These are phyloP conservation scores for Suhomyces maxii DNA, from an alignment of 1,139 yeast genomes.

Conservation along the genomic window DNA sequence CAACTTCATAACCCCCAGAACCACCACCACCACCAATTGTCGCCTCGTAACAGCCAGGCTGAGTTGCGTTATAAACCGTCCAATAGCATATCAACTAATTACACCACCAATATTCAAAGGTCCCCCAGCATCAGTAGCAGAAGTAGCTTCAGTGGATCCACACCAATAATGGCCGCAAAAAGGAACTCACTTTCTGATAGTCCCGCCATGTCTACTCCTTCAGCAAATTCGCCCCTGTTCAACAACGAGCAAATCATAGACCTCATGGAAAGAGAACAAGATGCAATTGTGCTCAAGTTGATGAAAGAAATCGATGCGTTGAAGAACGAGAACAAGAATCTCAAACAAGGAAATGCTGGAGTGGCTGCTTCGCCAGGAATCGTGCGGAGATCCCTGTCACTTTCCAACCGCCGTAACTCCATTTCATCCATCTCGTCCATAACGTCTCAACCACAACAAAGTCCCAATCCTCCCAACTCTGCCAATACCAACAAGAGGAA, in stretches of 20 bases:
- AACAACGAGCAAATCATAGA: conserved; percentile 51
- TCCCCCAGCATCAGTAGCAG: conserved; percentile 15
- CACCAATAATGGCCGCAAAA: conserved; percentile 10
- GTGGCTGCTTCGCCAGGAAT: neutral
- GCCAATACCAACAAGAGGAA: conserved; percentile 12
- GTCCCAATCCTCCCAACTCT: conserved; percentile 3
- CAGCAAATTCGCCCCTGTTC: conserved; percentile 3
- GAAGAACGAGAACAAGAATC: conserved; percentile 50
- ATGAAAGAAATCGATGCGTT: conserved; percentile 55
- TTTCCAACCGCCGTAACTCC: conserved; percentile 16
- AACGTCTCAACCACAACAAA: conserved; percentile 7
- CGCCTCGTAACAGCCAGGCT: conserved; percentile 9
- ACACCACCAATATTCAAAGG: conserved; percentile 14
- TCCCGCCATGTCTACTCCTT: conserved; percentile 1
- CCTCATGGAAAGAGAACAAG: conserved; percentile 69
- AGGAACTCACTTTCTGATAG: conserved; percentile 12
- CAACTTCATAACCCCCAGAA: neutral
- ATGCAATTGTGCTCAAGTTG: conserved; percentile 59
- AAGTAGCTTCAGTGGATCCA: conserved; percentile 10
- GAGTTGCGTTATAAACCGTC: conserved; percentile 6
- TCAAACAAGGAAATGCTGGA: conserved; percentile 16
- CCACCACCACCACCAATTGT: conserved; percentile 3
- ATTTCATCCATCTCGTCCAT: conserved; percentile 13
- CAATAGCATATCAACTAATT: conserved; percentile 8
- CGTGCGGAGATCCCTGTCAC: conserved; percentile 16